Conservation (phyloP, 31 red algal genomes). For the Asparagopsis taxiformis region DNA sequence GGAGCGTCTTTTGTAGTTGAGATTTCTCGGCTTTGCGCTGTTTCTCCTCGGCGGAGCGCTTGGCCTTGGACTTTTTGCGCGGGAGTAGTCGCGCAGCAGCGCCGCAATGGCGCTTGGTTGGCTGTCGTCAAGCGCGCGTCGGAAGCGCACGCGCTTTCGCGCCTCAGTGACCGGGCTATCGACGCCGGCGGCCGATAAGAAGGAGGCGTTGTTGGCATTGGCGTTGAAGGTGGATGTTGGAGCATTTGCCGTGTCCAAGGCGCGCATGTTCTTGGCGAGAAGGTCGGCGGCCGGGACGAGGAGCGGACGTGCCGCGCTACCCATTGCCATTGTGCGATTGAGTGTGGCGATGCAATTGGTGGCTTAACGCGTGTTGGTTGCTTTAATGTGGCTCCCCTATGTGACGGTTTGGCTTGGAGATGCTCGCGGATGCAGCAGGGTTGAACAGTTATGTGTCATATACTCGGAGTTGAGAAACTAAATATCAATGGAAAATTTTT, state of each 20-base stretch:
- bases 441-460: too few relatives aligned
- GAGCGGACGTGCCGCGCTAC: slow-evolving; percentile 33
- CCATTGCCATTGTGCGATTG: slow-evolving; percentile 6
- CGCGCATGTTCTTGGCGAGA: slow-evolving; percentile 54
- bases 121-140: slow-evolving; percentile 16
- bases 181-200: slow-evolving; percentile 19
- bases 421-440: too few relatives aligned
- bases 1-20: slow-evolving; percentile 11
- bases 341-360: background rate
- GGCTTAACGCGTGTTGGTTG: too few relatives aligned
- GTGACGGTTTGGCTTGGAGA: too few relatives aligned
- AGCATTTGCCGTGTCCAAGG: slow-evolving; percentile 10
- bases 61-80: background rate
- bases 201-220: slow-evolving; percentile 2
- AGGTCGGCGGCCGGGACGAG: slow-evolving; percentile 66
- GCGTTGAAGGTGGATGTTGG: background rate
- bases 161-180: background rate
- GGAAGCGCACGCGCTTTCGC: slow-evolving; percentile 24
- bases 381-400: too few relatives aligned
- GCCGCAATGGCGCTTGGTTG: slow-evolving; percentile 27
- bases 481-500: too few relatives aligned
- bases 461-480: too few relatives aligned
- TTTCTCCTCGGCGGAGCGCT: background rate
- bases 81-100: slow-evolving; percentile 29
- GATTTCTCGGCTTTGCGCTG: background rate